A percentile compares a stretch with the other conserved stretches of the same genome.
These are phyloP conservation scores for Teratosphaeria zuluensis DNA, from an alignment of 2,329 filamentous ascomycete genomes.

Conservation along the genomic window DNA sequence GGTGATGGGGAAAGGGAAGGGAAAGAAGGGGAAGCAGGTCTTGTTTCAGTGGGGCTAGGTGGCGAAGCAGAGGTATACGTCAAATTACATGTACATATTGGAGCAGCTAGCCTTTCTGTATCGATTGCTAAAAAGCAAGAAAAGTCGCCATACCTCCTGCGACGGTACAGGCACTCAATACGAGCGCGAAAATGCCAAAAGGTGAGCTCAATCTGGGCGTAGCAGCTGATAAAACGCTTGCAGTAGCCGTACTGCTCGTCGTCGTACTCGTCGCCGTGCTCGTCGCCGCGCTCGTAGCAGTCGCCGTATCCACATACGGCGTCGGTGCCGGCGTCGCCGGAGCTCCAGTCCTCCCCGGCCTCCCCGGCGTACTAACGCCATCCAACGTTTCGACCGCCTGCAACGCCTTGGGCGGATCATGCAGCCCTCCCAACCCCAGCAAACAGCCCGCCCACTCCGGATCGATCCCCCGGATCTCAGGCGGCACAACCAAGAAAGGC, in stretches of 20 bases:
- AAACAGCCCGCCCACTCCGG: slow-evolving; percentile 18
- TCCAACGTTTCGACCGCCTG: not conserved
- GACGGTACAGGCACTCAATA: not conserved
- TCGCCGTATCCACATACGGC: not conserved
- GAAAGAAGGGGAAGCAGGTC: slow-evolving; percentile 42
- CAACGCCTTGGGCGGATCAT: slow-evolving; percentile 10
- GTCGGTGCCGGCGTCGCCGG: not conserved
- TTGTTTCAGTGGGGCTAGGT: slow-evolving; percentile 40
- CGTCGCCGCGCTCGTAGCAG: not conserved
- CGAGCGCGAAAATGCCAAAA: not conserved
- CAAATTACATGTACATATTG: too few species aligned
- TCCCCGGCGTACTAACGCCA: not conserved
- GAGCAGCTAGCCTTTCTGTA: not conserved
- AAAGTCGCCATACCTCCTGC: not conserved
- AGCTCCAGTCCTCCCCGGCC: not conserved
- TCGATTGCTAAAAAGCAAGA: not conserved
- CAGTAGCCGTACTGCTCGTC: not conserved
- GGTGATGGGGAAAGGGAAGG: slow-evolving; percentile 31
- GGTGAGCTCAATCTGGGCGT: not conserved
- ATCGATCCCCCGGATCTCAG: slow-evolving; percentile 16
- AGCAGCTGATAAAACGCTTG: not conserved
- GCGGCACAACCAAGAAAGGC: slow-evolving; percentile 17
- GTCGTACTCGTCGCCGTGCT: not conserved
- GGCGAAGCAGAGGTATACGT: too few species aligned
- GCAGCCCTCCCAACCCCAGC: slow-evolving; percentile 22